These are phyloP conservation scores for Colletotrichum melonis DNA, from an alignment of 2,329 filamentous ascomycete genomes.

Conservation along the genomic window DNA sequence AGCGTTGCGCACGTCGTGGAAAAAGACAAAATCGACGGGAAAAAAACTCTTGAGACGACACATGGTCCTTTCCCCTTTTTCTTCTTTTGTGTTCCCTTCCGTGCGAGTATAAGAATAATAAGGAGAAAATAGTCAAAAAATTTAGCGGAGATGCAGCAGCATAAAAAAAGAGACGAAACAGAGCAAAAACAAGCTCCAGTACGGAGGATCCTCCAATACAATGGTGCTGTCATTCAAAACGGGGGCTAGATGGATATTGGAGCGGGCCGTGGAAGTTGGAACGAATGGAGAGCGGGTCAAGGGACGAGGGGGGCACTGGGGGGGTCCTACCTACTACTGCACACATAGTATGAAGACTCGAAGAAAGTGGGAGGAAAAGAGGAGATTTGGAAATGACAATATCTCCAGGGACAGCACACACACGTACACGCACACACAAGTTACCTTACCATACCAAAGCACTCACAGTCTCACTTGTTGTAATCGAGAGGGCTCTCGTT, in stretches of 20 bases:
- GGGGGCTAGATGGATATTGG: slow-evolving; percentile 26
- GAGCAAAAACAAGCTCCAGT: not conserved
- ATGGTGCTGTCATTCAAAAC: slow-evolving; percentile 29
- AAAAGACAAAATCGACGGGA: not conserved
- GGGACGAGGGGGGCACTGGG: not conserved
- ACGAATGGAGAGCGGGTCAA: slow-evolving; percentile 23
- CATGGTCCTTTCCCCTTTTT: slow-evolving; percentile 2
- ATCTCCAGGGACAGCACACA: slow-evolving; percentile 4
- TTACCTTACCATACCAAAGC: no score
- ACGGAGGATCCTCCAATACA: slow-evolving; percentile 16
- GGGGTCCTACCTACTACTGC: not conserved
- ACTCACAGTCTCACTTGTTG: no score
- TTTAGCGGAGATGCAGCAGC: slow-evolving; percentile 7
- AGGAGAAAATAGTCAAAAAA: slow-evolving; percentile 13
- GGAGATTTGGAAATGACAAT: slow-evolving; percentile 25
- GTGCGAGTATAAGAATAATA: not conserved
- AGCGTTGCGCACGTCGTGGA: slow-evolving; percentile 1
- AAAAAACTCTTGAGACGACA: slow-evolving; percentile 22
- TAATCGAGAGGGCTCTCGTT: not conserved
- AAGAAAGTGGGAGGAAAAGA: slow-evolving; percentile 1
- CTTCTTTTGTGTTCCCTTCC: not conserved
- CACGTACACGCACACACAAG: not conserved
- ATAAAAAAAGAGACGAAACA: slow-evolving; percentile 23
- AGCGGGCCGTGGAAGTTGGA: slow-evolving; percentile 18
- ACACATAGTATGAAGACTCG: not conserved